Conservation (phyloP, 257 asterid genomes). For the Marsdenia floribunda region DNA sequence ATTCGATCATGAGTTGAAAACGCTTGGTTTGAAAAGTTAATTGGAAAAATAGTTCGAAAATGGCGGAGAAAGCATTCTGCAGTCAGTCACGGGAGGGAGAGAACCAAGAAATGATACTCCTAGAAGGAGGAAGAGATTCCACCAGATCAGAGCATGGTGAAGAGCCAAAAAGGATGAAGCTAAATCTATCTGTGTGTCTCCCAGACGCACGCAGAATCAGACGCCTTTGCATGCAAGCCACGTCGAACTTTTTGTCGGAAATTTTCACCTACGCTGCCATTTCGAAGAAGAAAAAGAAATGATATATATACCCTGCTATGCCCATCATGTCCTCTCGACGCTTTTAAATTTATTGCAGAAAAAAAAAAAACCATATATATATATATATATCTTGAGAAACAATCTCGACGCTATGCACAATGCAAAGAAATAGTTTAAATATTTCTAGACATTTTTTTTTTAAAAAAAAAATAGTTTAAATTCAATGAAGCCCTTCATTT, state of each 20-base stretch:
- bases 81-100: background rate
- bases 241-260: conserved; percentile 17
- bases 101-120: background rate
- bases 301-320: too few relatives aligned
- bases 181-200: conserved; percentile 15
- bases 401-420: too few relatives aligned
- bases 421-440: too few relatives aligned
- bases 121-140: conserved; percentile 12
- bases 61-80: background rate
- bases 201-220: conserved; percentile 12
- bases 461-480: too few relatives aligned
- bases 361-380: too few relatives aligned
- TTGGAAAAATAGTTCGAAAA: background rate
- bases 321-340: too few relatives aligned
- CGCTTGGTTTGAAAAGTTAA: background rate
- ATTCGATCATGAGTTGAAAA: background rate
- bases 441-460: too few relatives aligned
- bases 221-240: conserved; percentile 23
- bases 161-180: background rate
- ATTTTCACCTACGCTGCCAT: background rate
- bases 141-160: background rate
- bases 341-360: too few relatives aligned
- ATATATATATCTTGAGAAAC: too few relatives aligned
- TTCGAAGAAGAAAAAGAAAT: too few relatives aligned
- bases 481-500: too few relatives aligned